Evolutionary conservation across 2,329 filamentous ascomycete species (phyloP).

Genomic region (Tolypocladium nubicola): DNA sequence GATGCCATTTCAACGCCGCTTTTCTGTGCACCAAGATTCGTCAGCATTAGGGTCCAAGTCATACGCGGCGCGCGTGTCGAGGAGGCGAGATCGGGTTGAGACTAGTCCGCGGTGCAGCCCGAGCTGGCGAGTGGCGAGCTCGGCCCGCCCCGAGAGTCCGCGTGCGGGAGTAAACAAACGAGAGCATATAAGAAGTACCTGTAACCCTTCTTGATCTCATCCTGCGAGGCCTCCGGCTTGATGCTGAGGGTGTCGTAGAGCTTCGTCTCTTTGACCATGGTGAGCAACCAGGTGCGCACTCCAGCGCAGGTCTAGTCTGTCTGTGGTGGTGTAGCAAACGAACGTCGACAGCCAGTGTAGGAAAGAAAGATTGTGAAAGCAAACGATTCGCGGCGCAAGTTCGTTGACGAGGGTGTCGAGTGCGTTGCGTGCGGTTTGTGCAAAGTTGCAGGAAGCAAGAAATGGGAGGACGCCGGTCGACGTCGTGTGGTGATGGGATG

Average conservation of each 20-base stretch:
- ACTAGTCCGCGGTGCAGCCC: background rate
- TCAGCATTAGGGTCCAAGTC: slow-evolving; percentile 18
- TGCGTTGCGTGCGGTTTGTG: background rate
- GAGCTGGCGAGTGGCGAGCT: slow-evolving; percentile 3
- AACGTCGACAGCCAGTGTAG: too few relatives aligned
- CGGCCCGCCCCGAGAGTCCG: background rate
- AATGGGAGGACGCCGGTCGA: background rate
- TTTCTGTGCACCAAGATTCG: slow-evolving; percentile 44
- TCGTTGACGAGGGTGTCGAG: background rate
- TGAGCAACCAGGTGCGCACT: slow-evolving; percentile 17
- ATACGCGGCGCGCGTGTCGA: background rate
- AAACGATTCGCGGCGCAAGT: background rate
- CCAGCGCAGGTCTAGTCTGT: background rate
- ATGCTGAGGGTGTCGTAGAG: slow-evolving; percentile 81
- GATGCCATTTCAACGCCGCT: slow-evolving; percentile 82
- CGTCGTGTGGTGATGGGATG: background rate
- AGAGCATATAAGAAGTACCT: slow-evolving; percentile 42
- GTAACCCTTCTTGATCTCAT: slow-evolving; percentile 96
- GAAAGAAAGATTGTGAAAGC: too few relatives aligned
- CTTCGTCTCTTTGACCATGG: slow-evolving; percentile 90
- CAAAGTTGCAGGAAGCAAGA: background rate
- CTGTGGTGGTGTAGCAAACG: background rate
- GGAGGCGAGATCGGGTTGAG: background rate
- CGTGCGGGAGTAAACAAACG: slow-evolving; percentile 2
- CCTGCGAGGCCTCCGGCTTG: slow-evolving; percentile 70